Evolutionary conservation across 371 early-diverging fungal species (phyloP).

Genomic region (Lichtheimia ramosa): DNA sequence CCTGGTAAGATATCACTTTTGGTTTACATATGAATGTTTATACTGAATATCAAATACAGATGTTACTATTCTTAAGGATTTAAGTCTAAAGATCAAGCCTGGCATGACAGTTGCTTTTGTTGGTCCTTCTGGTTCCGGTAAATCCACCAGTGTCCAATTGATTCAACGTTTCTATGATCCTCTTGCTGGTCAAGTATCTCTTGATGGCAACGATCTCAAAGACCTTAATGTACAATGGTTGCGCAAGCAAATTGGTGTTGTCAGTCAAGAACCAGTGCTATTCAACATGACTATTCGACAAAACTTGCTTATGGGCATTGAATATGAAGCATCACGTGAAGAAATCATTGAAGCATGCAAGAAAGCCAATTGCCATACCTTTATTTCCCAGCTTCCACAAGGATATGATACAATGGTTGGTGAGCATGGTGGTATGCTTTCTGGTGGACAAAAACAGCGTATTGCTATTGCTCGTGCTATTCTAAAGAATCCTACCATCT

Average conservation of each 20-base stretch:
- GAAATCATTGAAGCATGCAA: slow-evolving; percentile 59
- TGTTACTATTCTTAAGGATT: slow-evolving; percentile 61
- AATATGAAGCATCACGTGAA: slow-evolving; percentile 45
- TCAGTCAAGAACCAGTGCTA: slow-evolving; percentile 86
- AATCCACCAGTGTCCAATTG: slow-evolving; percentile 82
- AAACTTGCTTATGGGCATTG: slow-evolving; percentile 72
- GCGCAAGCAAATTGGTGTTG: slow-evolving; percentile 76
- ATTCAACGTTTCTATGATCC: slow-evolving; percentile 89
- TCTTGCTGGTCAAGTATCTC: slow-evolving; percentile 48
- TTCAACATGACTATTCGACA: slow-evolving; percentile 77
- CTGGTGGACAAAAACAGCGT: slow-evolving; percentile 33
- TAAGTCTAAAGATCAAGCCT: slow-evolving; percentile 65
- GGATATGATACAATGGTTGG: slow-evolving; percentile 81
- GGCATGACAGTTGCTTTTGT: slow-evolving; percentile 81
- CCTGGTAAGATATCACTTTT: slow-evolving; percentile 64
- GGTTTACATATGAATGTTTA: not conserved
- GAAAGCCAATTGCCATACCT: slow-evolving; percentile 75
- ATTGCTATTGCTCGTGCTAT: slow-evolving; percentile 55
- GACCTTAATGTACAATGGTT: slow-evolving; percentile 58
- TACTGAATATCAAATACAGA: slow-evolving; percentile 22
- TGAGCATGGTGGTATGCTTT: slow-evolving; percentile 61
- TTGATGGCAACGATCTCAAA: slow-evolving; percentile 70
- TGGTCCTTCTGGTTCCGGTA: slow-evolving; percentile 67
- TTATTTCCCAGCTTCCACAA: slow-evolving; percentile 61
- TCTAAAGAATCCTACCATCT: slow-evolving; percentile 80